These are phyloP conservation scores for Botrytis cinerea DNA, from an alignment of 2,329 filamentous ascomycete genomes.

Conservation along the genomic window DNA sequence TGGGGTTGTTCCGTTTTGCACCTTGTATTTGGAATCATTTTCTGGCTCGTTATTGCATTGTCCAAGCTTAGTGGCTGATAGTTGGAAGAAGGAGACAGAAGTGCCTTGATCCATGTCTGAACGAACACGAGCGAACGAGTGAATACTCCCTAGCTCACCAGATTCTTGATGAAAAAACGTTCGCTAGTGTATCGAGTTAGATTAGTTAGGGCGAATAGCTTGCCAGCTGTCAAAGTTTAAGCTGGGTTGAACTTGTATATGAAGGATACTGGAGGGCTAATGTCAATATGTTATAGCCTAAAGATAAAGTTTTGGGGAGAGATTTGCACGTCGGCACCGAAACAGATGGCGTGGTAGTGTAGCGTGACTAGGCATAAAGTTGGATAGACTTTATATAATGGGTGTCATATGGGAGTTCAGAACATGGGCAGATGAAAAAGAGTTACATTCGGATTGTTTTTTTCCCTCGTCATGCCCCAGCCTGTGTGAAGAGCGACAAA, in stretches of 20 bases:
- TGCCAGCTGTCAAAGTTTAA: conserved; percentile 14
- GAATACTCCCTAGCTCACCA: not conserved
- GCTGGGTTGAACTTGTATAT: not conserved
- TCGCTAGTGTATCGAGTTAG: not conserved
- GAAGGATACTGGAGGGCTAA: not conserved
- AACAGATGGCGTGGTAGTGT: not conserved
- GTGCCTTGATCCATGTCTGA: conserved; percentile 12
- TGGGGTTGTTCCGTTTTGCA: conserved; percentile 12
- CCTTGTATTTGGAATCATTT: conserved; percentile 20
- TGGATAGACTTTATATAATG: conserved; percentile 10
- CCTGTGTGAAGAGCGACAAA: not conserved
- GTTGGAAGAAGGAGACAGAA: not conserved
- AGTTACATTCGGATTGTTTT: not conserved
- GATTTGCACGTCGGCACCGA: not conserved
- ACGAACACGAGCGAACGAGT: not conserved
- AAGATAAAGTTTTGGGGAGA: not conserved
- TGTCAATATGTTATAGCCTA: not conserved
- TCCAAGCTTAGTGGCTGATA: conserved; percentile 10
- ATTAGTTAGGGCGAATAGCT: not conserved
- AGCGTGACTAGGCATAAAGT: not conserved
- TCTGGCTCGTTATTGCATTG: conserved; percentile 9
- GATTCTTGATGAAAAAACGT: conserved; percentile 10
- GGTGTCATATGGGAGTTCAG: not conserved
- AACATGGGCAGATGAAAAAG: not conserved
- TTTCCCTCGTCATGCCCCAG: not conserved